These are phyloP conservation scores for Phytophthora aleatoria DNA, from an alignment of 352 stramenopile genomes.

Conservation along the genomic window DNA sequence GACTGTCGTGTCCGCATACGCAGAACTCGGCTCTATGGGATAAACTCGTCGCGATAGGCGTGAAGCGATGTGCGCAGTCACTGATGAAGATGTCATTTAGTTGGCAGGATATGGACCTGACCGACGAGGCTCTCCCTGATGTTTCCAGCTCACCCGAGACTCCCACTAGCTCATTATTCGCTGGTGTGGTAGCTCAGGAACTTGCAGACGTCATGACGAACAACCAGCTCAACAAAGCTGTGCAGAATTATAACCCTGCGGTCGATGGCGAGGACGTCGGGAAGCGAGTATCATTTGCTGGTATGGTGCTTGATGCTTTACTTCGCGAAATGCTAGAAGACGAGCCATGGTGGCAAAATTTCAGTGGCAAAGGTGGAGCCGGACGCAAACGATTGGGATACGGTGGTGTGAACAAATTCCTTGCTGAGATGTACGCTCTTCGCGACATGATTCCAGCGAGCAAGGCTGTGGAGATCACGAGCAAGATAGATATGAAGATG, in stretches of 20 bases:
- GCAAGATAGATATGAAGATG: slow-evolving; percentile 50
- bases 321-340: slow-evolving; percentile 65
- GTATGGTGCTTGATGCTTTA: slow-evolving; percentile 56
- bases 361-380: slow-evolving; percentile 35
- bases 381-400: slow-evolving; percentile 56
- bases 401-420: slow-evolving; percentile 69
- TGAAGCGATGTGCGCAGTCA: slow-evolving; percentile 67
- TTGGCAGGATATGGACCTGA: slow-evolving; percentile 68
- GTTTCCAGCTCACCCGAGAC: slow-evolving; percentile 23
- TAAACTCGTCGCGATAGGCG: slow-evolving; percentile 47
- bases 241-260: slow-evolving; percentile 36
- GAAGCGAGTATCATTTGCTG: slow-evolving; percentile 34
- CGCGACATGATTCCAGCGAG: slow-evolving; percentile 40
- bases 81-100: slow-evolving; percentile 73
- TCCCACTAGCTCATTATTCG: slow-evolving; percentile 45
- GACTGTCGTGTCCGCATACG: neutral
- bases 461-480: slow-evolving; percentile 38
- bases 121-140: slow-evolving; percentile 53
- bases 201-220: slow-evolving; percentile 51
- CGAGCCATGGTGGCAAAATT: slow-evolving; percentile 63
- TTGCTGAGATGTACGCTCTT: slow-evolving; percentile 66
- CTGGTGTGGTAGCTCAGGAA: slow-evolving; percentile 56
- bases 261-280: slow-evolving; percentile 5
- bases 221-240: slow-evolving; percentile 59
- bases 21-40: slow-evolving; percentile 63